These are phyloP conservation scores for Beauveria australis DNA, from an alignment of 2,329 filamentous ascomycete genomes.

Conservation along the genomic window DNA sequence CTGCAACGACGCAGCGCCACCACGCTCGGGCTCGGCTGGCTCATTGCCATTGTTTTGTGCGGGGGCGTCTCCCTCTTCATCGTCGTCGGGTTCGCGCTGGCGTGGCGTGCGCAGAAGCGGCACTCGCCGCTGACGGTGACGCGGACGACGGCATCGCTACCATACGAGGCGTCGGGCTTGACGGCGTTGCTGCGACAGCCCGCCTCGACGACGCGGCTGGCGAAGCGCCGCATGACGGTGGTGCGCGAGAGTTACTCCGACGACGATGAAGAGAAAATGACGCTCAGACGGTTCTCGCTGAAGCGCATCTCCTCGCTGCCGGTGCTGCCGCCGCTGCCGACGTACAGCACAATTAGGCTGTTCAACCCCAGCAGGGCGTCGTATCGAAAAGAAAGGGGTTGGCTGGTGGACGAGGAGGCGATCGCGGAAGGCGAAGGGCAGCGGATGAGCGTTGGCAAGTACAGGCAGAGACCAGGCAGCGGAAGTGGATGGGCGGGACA, in stretches of 20 bases:
- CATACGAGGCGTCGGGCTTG: slow-evolving; percentile 3
- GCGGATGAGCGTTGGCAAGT: not conserved
- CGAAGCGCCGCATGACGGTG: slow-evolving; percentile 22
- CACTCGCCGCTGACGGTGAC: slow-evolving; percentile 14
- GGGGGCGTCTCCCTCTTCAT: slow-evolving; percentile 39
- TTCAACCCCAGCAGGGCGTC: slow-evolving; percentile 18
- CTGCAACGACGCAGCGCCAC: not conserved
- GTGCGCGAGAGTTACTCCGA: not conserved
- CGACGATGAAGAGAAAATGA: not conserved
- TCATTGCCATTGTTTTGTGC: slow-evolving; percentile 39
- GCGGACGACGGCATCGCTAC: slow-evolving; percentile 2
- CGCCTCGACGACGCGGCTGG: slow-evolving; percentile 20
- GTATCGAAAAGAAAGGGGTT: slow-evolving; percentile 25
- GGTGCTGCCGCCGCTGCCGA: slow-evolving; percentile 25
- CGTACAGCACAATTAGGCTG: slow-evolving; percentile 19
- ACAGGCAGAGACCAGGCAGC: slow-evolving; percentile 15
- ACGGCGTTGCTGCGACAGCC: slow-evolving; percentile 9
- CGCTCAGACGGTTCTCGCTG: slow-evolving; percentile 24
- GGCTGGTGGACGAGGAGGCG: slow-evolving; percentile 44
- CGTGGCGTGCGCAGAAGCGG: slow-evolving; percentile 26
- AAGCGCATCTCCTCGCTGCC: slow-evolving; percentile 17
- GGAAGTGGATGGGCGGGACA: slow-evolving; percentile 24
- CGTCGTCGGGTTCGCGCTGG: slow-evolving; percentile 33
- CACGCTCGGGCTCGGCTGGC: slow-evolving; percentile 26
- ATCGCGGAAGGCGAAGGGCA: slow-evolving; percentile 28